Evolutionary conservation across 139 green algal species (phyloP).

Genomic region (Chlamydomonas sp.): DNA sequence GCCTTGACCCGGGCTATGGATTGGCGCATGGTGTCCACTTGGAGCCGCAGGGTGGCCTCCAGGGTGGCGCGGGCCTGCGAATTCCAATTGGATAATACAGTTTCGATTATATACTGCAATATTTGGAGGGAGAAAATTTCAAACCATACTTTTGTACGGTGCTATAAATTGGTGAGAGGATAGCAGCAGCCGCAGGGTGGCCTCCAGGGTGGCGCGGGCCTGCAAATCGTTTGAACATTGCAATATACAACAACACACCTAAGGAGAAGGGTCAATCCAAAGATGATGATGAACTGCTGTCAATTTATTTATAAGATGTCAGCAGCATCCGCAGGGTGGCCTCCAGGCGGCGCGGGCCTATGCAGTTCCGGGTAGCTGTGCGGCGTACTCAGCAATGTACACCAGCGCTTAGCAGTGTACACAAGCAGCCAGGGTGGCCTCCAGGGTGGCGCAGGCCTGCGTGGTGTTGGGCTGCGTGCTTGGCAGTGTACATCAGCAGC

Average conservation of each 20-base stretch:
- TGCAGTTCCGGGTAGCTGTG: no score
- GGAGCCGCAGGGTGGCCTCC: slow-evolving; percentile 47
- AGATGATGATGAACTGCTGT: neutral
- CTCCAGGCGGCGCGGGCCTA: slow-evolving; percentile 30
- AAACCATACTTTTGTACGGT: neutral
- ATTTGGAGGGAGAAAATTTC: neutral
- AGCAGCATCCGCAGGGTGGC: slow-evolving; percentile 43
- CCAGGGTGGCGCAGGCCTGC: slow-evolving; percentile 57
- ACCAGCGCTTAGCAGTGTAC: neutral
- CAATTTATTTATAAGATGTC: slow-evolving; percentile 40
- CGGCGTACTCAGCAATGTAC: no score
- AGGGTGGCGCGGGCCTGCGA: slow-evolving; percentile 56
- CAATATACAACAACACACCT: neutral
- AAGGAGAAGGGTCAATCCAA: neutral
- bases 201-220: slow-evolving; percentile 57
- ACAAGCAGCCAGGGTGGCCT: slow-evolving; percentile 56
- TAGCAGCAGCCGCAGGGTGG: slow-evolving; percentile 41
- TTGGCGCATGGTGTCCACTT: slow-evolving; percentile 47
- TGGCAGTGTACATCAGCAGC: slow-evolving; percentile 35
- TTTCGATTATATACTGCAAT: neutral
- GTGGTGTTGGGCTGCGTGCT: neutral
- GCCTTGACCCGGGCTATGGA: slow-evolving; percentile 31
- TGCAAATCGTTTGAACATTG: slow-evolving; percentile 18
- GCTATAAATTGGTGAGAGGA: slow-evolving; percentile 42
- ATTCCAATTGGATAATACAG: neutral